Conservation (phyloP, 1,284 basidiomycete genomes). For the Microbotryum lychnidis-dioicae region DNA sequence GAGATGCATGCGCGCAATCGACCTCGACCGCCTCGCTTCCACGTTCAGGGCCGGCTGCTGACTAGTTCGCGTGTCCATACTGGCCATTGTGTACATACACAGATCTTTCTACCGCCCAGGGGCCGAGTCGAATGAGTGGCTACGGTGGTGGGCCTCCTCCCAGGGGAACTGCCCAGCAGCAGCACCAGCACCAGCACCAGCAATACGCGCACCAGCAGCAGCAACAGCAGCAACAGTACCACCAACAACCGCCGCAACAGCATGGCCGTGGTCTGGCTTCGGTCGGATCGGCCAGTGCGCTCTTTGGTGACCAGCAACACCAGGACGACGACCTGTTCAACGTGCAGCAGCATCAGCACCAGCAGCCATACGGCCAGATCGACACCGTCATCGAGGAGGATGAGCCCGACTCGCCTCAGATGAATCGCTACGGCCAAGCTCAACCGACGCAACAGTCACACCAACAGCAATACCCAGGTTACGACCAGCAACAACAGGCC, state of each 20-base stretch:
- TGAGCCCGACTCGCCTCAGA: conserved; percentile 19
- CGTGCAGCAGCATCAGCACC: not conserved
- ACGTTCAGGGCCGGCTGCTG: no score
- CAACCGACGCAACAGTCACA: conserved; percentile 1
- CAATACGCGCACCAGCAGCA: not conserved
- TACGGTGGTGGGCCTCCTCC: no score
- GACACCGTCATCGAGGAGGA: conserved; percentile 26
- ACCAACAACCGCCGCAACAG: not conserved
- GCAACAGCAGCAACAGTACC: conserved; percentile 1
- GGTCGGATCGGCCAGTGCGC: not conserved
- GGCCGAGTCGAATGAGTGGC: no score
- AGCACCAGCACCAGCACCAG: not conserved
- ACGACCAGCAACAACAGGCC: not conserved
- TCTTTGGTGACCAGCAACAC: not conserved
- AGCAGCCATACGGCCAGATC: conserved; percentile 4
- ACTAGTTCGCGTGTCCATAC: no score
- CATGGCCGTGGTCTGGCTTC: not conserved
- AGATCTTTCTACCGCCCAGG: no score
- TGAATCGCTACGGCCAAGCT: conserved; percentile 5
- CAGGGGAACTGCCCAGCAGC: no score
- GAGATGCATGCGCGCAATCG: no score
- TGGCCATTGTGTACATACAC: no score
- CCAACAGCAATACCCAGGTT: not conserved
- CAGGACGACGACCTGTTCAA: not conserved
- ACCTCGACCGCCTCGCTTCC: no score